Evolutionary conservation across 2,329 filamentous ascomycete genomes (phyloP).

Genomic region (Calonectria pteridis): DNA sequence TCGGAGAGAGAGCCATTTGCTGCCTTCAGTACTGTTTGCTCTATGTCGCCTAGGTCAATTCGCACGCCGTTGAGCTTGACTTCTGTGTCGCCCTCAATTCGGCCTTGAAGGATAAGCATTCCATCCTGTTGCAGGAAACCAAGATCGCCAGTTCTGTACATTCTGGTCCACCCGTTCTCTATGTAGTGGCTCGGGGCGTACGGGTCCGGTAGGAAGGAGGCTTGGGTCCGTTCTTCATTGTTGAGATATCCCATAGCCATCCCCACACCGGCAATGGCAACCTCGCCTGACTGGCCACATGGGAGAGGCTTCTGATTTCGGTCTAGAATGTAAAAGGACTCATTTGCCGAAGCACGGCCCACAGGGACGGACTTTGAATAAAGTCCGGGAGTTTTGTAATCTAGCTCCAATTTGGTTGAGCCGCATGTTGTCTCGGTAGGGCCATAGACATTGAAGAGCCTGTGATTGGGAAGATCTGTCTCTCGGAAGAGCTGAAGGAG

Average conservation of each 20-base stretch:
- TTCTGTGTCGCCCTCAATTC: conserved; percentile 56
- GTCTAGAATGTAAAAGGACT: not conserved
- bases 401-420: not conserved
- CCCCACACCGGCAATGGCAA: not conserved
- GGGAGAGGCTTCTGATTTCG: not conserved
- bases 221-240: conserved; percentile 1
- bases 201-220: conserved; percentile 17
- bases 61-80: conserved; percentile 60
- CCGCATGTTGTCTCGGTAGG: conserved; percentile 5
- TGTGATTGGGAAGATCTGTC: not conserved
- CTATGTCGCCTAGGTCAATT: conserved; percentile 59
- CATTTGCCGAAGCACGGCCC: not conserved
- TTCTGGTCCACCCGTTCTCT: not conserved
- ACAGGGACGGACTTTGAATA: not conserved
- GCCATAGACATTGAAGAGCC: conserved; percentile 2
- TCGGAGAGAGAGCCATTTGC: conserved; percentile 10
- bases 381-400: not conserved
- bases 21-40: conserved; percentile 16
- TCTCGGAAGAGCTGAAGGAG: not conserved
- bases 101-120: conserved; percentile 50
- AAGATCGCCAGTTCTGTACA: conserved; percentile 34
- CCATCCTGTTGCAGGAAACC: conserved; percentile 47
- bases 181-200: not conserved
- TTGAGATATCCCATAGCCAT: conserved; percentile 5
- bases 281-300: not conserved